A percentile compares a stretch with the other conserved stretches of the same genome.
phyloP scores from a whole-genome alignment of 495 filamentous ascomycete genomes.

The Hypoxylon lienhwacheense region DNA sequence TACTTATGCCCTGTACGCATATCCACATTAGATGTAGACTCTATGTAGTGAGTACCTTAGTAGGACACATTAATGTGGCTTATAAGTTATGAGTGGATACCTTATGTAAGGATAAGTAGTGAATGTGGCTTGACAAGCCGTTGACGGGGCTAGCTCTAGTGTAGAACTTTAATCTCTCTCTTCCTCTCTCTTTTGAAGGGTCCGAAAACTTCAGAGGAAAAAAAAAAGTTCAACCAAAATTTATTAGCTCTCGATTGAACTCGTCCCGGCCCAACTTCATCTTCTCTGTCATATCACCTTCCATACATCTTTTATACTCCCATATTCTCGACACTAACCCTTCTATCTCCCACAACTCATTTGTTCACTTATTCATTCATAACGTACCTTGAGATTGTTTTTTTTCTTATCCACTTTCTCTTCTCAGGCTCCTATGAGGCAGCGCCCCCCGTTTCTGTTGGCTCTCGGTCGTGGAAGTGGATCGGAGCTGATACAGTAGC shows the following conservation, averaged over 20 bases:
- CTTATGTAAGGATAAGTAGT: too few relatives aligned
- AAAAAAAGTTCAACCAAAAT: constrained; percentile 33
- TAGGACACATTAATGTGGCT: too few relatives aligned
- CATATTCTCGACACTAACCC: not conserved
- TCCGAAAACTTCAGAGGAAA: constrained; percentile 34
- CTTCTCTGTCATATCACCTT: not conserved
- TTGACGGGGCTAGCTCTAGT: too few relatives aligned
- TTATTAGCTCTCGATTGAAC: constrained; percentile 31
- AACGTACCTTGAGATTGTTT: constrained; percentile 2
- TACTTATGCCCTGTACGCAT: too few relatives aligned
- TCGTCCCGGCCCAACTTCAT: constrained; percentile 21
- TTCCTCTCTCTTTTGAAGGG: constrained; percentile 27
- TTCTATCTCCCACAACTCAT: too few relatives aligned
- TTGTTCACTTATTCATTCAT: constrained; percentile 4
- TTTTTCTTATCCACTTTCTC: constrained; percentile 13
- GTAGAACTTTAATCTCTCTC: too few relatives aligned
- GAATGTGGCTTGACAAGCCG: too few relatives aligned
- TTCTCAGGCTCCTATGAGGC: constrained; percentile 11
- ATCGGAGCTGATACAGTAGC: constrained; percentile 33
- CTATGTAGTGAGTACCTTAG: too few relatives aligned
- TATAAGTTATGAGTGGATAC: too few relatives aligned
- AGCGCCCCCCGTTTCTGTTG: constrained; percentile 14
- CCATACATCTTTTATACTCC: constrained; percentile 10
- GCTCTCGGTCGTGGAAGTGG: constrained; percentile 27
- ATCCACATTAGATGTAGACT: too few relatives aligned